phyloP scores from a whole-genome alignment of 352 stramenopile species.

The Phytophthora hibernalis region DNA sequence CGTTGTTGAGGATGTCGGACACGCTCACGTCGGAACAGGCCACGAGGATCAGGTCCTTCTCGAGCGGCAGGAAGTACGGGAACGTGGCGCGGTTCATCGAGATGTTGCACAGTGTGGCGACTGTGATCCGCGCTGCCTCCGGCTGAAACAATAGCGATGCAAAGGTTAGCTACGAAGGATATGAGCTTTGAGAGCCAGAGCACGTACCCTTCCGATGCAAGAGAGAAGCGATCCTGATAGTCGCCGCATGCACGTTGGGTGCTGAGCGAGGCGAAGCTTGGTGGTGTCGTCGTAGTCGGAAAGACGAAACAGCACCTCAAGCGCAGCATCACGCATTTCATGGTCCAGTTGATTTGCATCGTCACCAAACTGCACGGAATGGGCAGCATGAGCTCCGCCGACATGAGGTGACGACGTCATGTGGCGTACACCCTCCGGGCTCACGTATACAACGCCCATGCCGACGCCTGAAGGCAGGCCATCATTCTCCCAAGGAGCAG shows the following conservation, averaged over 20 bases:
- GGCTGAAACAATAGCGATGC: conserved; percentile 44
- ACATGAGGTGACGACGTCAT: conserved; percentile 41
- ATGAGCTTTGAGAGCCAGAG: not conserved
- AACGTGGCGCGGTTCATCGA: conserved; percentile 83
- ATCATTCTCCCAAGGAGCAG: conserved; percentile 80
- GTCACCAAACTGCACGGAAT: conserved; percentile 39
- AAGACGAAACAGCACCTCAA: conserved; percentile 81
- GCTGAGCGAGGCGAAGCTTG: conserved; percentile 75
- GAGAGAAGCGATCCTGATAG: conserved; percentile 65
- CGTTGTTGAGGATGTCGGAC: conserved; percentile 82
- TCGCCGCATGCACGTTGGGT: conserved; percentile 68
- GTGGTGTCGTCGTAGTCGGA: conserved; percentile 64
- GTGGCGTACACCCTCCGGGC: conserved; percentile 66
- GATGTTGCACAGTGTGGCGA: conserved; percentile 75
- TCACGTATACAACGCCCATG: conserved; percentile 85
- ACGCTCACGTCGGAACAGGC: conserved; percentile 81
- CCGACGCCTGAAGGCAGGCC: conserved; percentile 68
- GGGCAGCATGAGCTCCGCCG: conserved; percentile 31
- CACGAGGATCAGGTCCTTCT: conserved; percentile 77
- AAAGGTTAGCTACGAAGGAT: conserved; percentile 4
- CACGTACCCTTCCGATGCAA: conserved; percentile 73
- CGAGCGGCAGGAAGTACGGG: conserved; percentile 80
- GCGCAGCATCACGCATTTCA: conserved; percentile 75
- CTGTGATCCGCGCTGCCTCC: conserved; percentile 75
- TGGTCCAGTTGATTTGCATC: conserved; percentile 68